Evolutionary conservation across 768 basidiomycete genomes (phyloP).

Genomic region (Pleurotus citrinopileatus): DNA sequence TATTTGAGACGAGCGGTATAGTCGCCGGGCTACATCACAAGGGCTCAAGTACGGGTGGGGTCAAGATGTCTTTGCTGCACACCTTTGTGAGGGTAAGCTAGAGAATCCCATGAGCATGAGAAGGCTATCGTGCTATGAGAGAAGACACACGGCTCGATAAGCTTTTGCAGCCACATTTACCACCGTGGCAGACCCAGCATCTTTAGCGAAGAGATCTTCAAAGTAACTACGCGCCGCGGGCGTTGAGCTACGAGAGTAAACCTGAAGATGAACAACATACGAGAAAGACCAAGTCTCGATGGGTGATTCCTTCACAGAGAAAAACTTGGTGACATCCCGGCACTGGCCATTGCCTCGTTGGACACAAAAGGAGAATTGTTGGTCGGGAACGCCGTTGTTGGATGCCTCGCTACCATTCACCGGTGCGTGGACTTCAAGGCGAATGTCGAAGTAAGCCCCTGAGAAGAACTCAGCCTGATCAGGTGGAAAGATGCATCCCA

Average conservation of each 20-base stretch:
- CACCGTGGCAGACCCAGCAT: slow-evolving; percentile 6
- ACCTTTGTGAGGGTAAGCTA: slow-evolving; percentile 29
- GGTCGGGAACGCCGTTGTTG: slow-evolving; percentile 12
- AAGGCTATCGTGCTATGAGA: background rate
- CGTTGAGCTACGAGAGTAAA: too few relatives aligned
- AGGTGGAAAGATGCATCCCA: slow-evolving; percentile 16
- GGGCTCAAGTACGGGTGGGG: too few relatives aligned
- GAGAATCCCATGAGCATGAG: background rate
- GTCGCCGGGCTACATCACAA: slow-evolving; percentile 30
- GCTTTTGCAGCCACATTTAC: slow-evolving; percentile 16
- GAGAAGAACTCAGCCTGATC: slow-evolving; percentile 15
- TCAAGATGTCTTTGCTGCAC: too few relatives aligned
- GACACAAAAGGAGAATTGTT: slow-evolving; percentile 15
- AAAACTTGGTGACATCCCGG: slow-evolving; percentile 12
- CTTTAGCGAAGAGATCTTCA: slow-evolving; percentile 15
- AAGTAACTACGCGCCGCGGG: slow-evolving; percentile 7
- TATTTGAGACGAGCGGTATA: slow-evolving; percentile 38
- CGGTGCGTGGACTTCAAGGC: slow-evolving; percentile 16
- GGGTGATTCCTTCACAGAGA: slow-evolving; percentile 9
- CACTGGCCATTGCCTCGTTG: slow-evolving; percentile 12
- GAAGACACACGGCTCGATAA: slow-evolving; percentile 14
- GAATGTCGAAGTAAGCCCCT: slow-evolving; percentile 14
- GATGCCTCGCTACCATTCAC: slow-evolving; percentile 13
- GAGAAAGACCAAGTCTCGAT: slow-evolving; percentile 14
- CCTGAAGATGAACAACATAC: too few relatives aligned